A percentile compares a stretch with the other conserved stretches of the same genome.
phyloP scores from a whole-genome alignment of 371 early-diverging fungal species.

The Mortierella sp. region DNA sequence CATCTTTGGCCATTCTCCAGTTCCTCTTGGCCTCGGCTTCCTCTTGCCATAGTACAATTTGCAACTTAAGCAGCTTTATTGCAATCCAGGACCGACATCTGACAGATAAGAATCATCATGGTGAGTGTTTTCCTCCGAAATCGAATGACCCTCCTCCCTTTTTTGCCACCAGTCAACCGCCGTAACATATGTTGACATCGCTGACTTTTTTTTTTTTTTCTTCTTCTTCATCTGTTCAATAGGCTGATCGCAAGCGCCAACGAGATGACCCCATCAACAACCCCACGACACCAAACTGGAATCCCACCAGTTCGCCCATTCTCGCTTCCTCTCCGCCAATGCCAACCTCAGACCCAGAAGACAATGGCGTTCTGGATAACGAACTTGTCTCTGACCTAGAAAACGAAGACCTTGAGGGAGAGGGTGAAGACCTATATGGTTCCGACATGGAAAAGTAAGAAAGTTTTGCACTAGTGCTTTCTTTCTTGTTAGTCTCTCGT shows the following conservation, averaged over 20 bases:
- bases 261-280: conserved; percentile 38
- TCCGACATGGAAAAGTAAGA: conserved; percentile 77
- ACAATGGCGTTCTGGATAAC: conserved; percentile 38
- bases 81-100: too few species aligned
- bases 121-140: too few species aligned
- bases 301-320: conserved; percentile 43
- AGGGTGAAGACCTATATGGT: conserved; percentile 89
- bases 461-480: background rate
- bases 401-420: conserved; percentile 71
- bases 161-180: too few species aligned
- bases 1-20: too few species aligned
- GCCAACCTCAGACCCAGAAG: conserved; percentile 49
- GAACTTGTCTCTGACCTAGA: conserved; percentile 53
- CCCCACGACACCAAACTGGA: conserved; percentile 38
- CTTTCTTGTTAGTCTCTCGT: background rate
- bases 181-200: too few species aligned
- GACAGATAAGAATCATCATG: too few species aligned
- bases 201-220: too few species aligned
- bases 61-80: too few species aligned
- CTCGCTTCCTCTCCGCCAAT: conserved; percentile 41
- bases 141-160: too few species aligned
- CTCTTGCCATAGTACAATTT: too few species aligned
- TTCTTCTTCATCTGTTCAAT: too few species aligned
- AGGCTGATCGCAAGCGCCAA: conserved; percentile 55
- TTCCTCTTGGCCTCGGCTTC: too few species aligned